Evolutionary conservation across 805 yeast genomes (phyloP).

Genomic region (Suhomyces sp.): DNA sequence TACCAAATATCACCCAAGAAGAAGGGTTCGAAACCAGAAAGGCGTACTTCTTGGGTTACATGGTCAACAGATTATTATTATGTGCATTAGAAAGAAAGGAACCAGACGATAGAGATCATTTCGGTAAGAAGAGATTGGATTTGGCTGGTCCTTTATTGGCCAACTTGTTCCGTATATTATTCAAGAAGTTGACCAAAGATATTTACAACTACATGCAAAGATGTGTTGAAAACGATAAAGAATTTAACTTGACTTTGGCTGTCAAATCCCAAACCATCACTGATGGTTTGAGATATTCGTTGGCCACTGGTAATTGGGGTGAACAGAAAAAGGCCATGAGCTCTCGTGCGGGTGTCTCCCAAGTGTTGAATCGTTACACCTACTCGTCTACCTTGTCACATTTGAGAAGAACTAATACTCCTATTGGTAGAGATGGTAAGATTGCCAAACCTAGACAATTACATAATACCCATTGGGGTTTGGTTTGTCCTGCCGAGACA

Average conservation of each 20-base stretch:
- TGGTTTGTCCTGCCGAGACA: constrained; percentile 99
- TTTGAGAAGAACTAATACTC: constrained; percentile 98
- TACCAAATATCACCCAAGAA: constrained; percentile 96
- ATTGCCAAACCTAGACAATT: constrained; percentile 98
- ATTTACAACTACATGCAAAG: constrained; percentile 98
- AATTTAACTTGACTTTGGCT: constrained; percentile 92
- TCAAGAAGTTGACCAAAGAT: constrained; percentile 93
- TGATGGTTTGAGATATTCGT: constrained; percentile 93
- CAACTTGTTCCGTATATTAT: constrained; percentile 88
- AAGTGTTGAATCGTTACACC: constrained; percentile 95
- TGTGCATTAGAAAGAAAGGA: constrained; percentile 97
- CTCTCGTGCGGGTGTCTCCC: constrained; percentile 98
- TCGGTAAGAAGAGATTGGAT: constrained; percentile 97
- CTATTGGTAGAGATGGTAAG: constrained; percentile 99
- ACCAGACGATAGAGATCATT: constrained; percentile 99
- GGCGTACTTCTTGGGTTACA: constrained; percentile 96
- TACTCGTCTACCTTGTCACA: constrained; percentile 98
- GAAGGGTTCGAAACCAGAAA: constrained; percentile 97
- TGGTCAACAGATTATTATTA: constrained; percentile 90
- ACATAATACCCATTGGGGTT: constrained; percentile 99
- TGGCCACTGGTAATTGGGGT: constrained; percentile 99
- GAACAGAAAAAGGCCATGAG: constrained; percentile 99
- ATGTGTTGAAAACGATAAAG: constrained; percentile 97
- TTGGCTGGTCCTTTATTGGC: constrained; percentile 98
- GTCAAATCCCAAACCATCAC: constrained; percentile 97